A percentile compares a stretch with the other conserved stretches of the same genome.
Conservation (phyloP, 345 rosid genomes). For the Nephelium lappaceum region DNA sequence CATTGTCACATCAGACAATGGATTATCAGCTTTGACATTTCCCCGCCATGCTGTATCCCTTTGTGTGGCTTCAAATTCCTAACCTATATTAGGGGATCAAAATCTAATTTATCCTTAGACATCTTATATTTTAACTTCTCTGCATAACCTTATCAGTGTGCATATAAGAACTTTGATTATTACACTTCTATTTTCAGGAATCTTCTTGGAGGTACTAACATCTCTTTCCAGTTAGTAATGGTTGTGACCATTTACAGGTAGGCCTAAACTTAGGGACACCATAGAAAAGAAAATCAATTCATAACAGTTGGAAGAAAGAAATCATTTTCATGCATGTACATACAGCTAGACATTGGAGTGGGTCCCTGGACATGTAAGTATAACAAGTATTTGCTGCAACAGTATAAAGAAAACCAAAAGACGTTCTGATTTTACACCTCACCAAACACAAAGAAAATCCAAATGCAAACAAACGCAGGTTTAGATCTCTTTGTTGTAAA, state of each 20-base stretch:
- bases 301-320: not conserved
- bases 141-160: not conserved
- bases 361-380: slow-evolving; percentile 5
- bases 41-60: too few species aligned
- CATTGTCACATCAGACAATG: not conserved
- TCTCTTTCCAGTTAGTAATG: not conserved
- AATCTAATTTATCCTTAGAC: not conserved
- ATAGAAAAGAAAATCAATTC: not conserved
- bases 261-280: not conserved
- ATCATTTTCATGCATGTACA: not conserved
- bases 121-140: not conserved
- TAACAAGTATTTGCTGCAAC: not conserved
- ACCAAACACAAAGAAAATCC: slow-evolving; percentile 12
- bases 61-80: not conserved
- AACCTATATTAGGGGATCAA: not conserved
- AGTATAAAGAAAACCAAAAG: not conserved
- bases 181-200: not conserved
- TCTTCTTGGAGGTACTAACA: not conserved
- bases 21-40: too few species aligned
- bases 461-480: not conserved
- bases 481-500: not conserved
- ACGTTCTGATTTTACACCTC: slow-evolving; percentile 3
- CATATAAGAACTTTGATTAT: not conserved
- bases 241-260: not conserved
- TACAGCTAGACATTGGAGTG: slow-evolving; percentile 3